Evolutionary conservation across 352 stramenopile genomes (phyloP), one percentile per base, ranked within the genome.

Genomic region (Phytophthora fragariaefolia): DNA sequence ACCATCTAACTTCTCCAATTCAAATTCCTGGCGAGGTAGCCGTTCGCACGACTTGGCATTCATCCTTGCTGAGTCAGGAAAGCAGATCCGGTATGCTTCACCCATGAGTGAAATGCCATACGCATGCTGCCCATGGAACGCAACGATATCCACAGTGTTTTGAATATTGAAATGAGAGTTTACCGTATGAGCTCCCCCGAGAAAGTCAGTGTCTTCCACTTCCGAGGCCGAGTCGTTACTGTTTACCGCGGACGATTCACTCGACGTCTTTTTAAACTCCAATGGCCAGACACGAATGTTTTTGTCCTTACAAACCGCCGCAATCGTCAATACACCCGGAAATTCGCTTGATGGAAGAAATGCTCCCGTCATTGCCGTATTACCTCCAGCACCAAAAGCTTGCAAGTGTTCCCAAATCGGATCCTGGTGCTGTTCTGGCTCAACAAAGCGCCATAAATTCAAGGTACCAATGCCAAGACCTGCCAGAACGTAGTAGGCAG

Each of bases 371-470:
- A 77, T 76, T 22, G 78, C 80, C 1, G 83, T 92, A 49, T 90
- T 90, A 1, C 82, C 75, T 53, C 77, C 78, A 26, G 80, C 63
- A n/a, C 34, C 43, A 42, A 93, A 81, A 23, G 73, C 73, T 36
- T 86, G 87, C 36, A 93, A 57, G 36, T 82, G 71, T 18, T 87
- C 69, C 85, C 80, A 91, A 40, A 69, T 71, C 3, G 82, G 77
- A 5, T 77, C 52, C 3, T 77, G 45, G 4, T 70, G 58, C 1
- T 30, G 55, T 18, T 40, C 30, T 4, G 77, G 64, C 50, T 91
- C 83, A 3, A 83, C 67, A 46, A 93, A 96, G 17, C 81, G 85
- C 87, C 85, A 96, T 36, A 96, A 47, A 52, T 92, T 77, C 22
- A 94, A 58, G 6, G 68, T 89, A 10, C 82, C 82, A 49, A 96